These are phyloP conservation scores for Colletotrichum salicis DNA, from an alignment of 2,329 filamentous ascomycete species.

Conservation along the genomic window DNA sequence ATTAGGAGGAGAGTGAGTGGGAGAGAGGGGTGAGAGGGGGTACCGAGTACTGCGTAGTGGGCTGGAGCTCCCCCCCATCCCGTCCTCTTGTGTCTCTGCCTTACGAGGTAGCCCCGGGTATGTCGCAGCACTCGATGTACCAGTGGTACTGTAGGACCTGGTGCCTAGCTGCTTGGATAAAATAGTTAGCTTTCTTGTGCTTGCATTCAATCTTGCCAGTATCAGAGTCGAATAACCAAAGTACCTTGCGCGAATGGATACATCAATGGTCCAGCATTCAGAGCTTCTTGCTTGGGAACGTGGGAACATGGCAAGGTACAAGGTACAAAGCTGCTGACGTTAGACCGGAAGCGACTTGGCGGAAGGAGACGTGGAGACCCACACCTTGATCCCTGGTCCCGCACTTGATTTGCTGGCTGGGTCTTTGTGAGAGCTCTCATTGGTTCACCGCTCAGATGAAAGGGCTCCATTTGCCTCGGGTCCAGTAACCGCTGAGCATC, in stretches of 20 bases:
- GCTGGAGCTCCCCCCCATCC: not conserved
- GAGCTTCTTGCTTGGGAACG: not conserved
- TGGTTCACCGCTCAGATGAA: not conserved
- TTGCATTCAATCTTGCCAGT: not conserved
- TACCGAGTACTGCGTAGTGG: not conserved
- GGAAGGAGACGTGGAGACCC: not conserved
- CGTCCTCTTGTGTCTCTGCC: not conserved
- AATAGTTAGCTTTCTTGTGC: not conserved
- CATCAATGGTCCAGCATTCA: not conserved
- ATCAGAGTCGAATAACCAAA: not conserved
- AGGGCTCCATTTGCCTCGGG: constrained; percentile 18
- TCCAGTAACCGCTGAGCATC: constrained; percentile 32
- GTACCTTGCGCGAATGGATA: not conserved
- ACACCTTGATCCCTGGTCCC: not conserved
- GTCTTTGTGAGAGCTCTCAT: not conserved
- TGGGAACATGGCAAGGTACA: not conserved
- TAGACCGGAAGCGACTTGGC: constrained; percentile 28
- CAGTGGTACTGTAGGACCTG: not conserved
- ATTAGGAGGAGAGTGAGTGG: not conserved
- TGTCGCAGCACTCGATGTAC: constrained; percentile 5
- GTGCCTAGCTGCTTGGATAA: not conserved
- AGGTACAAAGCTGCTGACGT: constrained; percentile 24
- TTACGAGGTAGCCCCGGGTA: not conserved
- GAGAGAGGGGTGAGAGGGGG: not conserved
- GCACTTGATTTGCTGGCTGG: constrained; percentile 26